These are phyloP conservation scores for Echium plantagineum DNA, from an alignment of 257 asterid genomes.

Conservation along the genomic window DNA sequence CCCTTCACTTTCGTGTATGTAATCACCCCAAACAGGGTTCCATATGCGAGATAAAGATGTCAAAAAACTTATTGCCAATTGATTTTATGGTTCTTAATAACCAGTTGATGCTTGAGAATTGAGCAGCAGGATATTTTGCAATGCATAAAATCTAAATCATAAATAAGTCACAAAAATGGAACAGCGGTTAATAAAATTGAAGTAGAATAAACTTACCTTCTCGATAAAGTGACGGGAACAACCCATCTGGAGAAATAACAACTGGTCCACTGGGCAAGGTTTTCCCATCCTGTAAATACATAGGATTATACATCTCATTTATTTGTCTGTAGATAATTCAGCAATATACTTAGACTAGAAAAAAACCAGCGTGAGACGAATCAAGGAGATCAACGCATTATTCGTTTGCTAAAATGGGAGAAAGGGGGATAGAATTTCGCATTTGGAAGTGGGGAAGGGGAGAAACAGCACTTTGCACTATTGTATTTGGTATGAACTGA, in stretches of 20 bases:
- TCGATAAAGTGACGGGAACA: slow-evolving; percentile 85
- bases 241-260: slow-evolving; percentile 96
- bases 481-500: too few species aligned
- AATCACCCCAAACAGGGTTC: too few species aligned
- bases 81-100: too few species aligned
- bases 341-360: background rate
- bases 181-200: slow-evolving; percentile 1
- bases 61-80: too few species aligned
- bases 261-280: slow-evolving; percentile 96
- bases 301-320: background rate
- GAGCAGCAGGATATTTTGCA: background rate
- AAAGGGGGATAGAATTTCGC: too few species aligned
- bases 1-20: too few species aligned
- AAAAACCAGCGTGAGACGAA: background rate
- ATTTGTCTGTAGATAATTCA: too few species aligned
- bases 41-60: too few species aligned
- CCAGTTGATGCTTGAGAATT: background rate
- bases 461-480: too few species aligned
- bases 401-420: too few species aligned
- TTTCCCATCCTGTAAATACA: slow-evolving; percentile 70
- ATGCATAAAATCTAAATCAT: background rate
- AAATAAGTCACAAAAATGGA: background rate
- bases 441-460: too few species aligned
- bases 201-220: slow-evolving; percentile 47
- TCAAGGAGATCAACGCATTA: too few species aligned